These are phyloP conservation scores for Turritis glabra DNA, from an alignment of 345 rosid genomes.

Conservation along the genomic window DNA sequence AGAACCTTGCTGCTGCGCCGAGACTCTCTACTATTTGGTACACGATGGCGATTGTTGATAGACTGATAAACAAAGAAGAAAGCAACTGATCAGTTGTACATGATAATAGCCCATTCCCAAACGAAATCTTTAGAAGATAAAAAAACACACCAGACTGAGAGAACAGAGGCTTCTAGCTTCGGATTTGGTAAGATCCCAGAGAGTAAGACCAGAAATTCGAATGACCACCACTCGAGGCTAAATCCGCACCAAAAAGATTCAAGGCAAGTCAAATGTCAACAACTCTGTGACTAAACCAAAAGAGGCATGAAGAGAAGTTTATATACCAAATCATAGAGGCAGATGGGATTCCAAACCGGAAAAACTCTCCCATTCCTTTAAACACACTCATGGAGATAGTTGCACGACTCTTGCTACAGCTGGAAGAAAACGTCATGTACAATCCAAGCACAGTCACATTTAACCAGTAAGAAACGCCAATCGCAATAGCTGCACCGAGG, in stretches of 20 bases:
- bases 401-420: slow-evolving; percentile 50
- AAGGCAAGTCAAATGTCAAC: neutral
- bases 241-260: neutral
- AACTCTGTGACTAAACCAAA: neutral
- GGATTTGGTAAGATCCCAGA: slow-evolving; percentile 85
- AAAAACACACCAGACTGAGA: slow-evolving; percentile 70
- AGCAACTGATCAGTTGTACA: neutral
- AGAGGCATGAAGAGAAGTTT: neutral
- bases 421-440: slow-evolving; percentile 49
- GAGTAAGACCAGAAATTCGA: slow-evolving; percentile 68
- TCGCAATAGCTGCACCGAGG: slow-evolving; percentile 53
- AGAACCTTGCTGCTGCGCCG: slow-evolving; percentile 80
- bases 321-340: slow-evolving; percentile 70
- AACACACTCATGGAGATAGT: slow-evolving; percentile 47
- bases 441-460: slow-evolving; percentile 50
- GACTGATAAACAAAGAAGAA: slow-evolving; percentile 41
- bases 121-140: neutral
- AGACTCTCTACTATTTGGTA: slow-evolving; percentile 58
- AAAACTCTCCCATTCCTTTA: slow-evolving; percentile 53
- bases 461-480: slow-evolving; percentile 55
- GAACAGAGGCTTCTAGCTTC: slow-evolving; percentile 82
- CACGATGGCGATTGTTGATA: slow-evolving; percentile 50
- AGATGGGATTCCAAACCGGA: slow-evolving; percentile 69
- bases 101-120: neutral
- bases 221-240: slow-evolving; percentile 99